phyloP scores from a whole-genome alignment of 495 filamentous ascomycete genomes.

The Chaetomidium leptoderma region DNA sequence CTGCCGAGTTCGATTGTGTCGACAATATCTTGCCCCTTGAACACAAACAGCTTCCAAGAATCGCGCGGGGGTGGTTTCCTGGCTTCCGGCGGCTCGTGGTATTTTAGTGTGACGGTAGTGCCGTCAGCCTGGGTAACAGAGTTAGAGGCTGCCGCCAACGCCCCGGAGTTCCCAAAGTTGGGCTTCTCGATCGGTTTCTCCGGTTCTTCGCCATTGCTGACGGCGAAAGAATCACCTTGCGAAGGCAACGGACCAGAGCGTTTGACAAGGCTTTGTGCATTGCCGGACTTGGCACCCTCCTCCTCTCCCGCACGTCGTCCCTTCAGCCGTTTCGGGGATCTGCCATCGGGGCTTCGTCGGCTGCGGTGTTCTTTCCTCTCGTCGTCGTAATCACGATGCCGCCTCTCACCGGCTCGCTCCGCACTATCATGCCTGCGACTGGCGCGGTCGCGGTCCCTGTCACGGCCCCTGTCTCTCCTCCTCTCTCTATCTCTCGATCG shows the following conservation, averaged over 20 bases:
- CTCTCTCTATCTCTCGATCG: slow-evolving; percentile 25
- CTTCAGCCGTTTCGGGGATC: slow-evolving; percentile 5
- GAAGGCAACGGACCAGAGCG: slow-evolving; percentile 61
- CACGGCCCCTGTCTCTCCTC: slow-evolving; percentile 17
- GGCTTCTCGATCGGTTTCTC: slow-evolving; percentile 75
- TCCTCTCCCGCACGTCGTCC: slow-evolving; percentile 13
- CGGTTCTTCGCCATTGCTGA: slow-evolving; percentile 48
- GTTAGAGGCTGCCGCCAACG: slow-evolving; percentile 85
- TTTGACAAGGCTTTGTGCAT: slow-evolving; percentile 29
- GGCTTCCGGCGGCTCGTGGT: slow-evolving; percentile 90
- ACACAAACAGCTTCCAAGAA: slow-evolving; percentile 86
- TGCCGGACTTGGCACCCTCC: slow-evolving; percentile 17
- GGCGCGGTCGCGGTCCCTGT: slow-evolving; percentile 4
- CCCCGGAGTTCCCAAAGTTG: slow-evolving; percentile 75
- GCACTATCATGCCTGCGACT: slow-evolving; percentile 7
- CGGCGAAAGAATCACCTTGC: slow-evolving; percentile 63
- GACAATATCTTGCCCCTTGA: slow-evolving; percentile 76
- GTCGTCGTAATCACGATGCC: slow-evolving; percentile 9
- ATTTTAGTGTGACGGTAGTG: slow-evolving; percentile 74
- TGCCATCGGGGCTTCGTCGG: slow-evolving; percentile 12
- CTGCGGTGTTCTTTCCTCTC: slow-evolving; percentile 10
- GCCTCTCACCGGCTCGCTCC: slow-evolving; percentile 16
- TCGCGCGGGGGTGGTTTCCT: slow-evolving; percentile 77
- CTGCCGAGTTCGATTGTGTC: slow-evolving; percentile 71
- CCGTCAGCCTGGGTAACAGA: slow-evolving; percentile 66